Percentiles rank a stretch among this genome's conserved stretches.
These are phyloP conservation scores for Talaromyces thailandensis DNA, from an alignment of 495 filamentous ascomycete species.

Conservation along the genomic window DNA sequence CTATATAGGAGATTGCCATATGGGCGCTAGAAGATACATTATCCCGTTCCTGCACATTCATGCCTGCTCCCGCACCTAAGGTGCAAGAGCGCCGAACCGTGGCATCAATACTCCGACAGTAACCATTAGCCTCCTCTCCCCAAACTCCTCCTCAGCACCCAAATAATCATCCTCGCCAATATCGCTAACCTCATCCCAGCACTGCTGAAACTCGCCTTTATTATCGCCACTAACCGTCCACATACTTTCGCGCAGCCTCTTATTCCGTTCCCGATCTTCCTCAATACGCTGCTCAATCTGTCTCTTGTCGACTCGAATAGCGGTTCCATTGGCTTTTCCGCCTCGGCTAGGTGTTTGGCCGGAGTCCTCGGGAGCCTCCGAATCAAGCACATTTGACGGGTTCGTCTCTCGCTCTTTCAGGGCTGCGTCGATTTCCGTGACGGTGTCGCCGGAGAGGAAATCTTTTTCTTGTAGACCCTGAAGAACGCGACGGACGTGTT, in stretches of 20 bases:
- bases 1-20: no score
- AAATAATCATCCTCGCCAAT: constrained; percentile 76
- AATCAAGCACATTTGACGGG: constrained; percentile 25
- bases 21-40: no score
- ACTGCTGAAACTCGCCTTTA: constrained; percentile 53
- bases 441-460: constrained; percentile 57
- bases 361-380: constrained; percentile 28
- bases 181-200: constrained; percentile 75
- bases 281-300: constrained; percentile 94
- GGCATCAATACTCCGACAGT: no score
- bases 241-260: constrained; percentile 76
- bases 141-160: constrained; percentile 61
- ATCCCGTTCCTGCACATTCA: no score
- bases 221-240: constrained; percentile 67
- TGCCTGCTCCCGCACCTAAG: no score
- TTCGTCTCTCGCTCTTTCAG: constrained; percentile 63
- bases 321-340: constrained; percentile 19
- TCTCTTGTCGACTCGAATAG: constrained; percentile 61
- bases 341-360: constrained; percentile 21
- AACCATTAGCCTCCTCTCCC: constrained; percentile 40
- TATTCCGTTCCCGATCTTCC: constrained; percentile 92
- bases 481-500: constrained; percentile 78
- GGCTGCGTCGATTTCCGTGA: constrained; percentile 69
- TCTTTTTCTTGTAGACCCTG: constrained; percentile 56
- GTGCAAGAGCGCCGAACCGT: no score